Conservation (phyloP, 2,329 filamentous ascomycete genomes). For the Paecilomyces niveus region DNA sequence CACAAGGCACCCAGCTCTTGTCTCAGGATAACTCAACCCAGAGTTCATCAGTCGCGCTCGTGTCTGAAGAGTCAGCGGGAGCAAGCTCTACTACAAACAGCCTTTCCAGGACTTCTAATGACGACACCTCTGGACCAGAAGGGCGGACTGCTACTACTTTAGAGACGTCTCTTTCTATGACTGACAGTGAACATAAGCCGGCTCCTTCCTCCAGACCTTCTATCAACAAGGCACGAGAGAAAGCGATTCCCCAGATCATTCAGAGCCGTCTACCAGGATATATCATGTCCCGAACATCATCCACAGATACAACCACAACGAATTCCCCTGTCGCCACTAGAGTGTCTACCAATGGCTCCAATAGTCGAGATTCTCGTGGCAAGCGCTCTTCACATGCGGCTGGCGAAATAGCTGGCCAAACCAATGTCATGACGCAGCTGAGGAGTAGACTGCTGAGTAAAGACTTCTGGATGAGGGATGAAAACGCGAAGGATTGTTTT, state of each 20-base stretch:
- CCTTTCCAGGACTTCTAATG: slow-evolving; percentile 21
- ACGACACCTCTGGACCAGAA: slow-evolving; percentile 17
- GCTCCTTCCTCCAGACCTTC: slow-evolving; percentile 20
- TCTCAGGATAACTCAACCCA: slow-evolving; percentile 28
- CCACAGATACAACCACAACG: slow-evolving; percentile 36
- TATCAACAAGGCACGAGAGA: slow-evolving; percentile 22
- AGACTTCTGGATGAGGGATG: slow-evolving; percentile 99
- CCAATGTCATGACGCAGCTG: slow-evolving; percentile 53
- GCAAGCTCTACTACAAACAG: slow-evolving; percentile 22
- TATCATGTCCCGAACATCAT: slow-evolving; percentile 33
- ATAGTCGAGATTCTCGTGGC: slow-evolving; percentile 10
- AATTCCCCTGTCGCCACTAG: slow-evolving; percentile 33
- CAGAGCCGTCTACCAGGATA: slow-evolving; percentile 41
- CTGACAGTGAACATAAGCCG: slow-evolving; percentile 20
- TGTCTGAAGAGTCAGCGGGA: slow-evolving; percentile 18
- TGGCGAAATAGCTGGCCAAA: slow-evolving; percentile 15
- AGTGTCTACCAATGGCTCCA: slow-evolving; percentile 18
- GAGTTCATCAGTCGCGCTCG: slow-evolving; percentile 23
- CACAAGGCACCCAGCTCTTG: slow-evolving; percentile 12
- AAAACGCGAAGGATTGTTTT: slow-evolving; percentile 96
- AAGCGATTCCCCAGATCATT: slow-evolving; percentile 30
- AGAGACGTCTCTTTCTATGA: slow-evolving; percentile 20
- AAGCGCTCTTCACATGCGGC: slow-evolving; percentile 12
- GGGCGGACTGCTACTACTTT: slow-evolving; percentile 20
- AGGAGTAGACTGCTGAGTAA: slow-evolving; percentile 83